Conservation (phyloP, 441 rosid genomes). For the Gossypium gossypioides region DNA sequence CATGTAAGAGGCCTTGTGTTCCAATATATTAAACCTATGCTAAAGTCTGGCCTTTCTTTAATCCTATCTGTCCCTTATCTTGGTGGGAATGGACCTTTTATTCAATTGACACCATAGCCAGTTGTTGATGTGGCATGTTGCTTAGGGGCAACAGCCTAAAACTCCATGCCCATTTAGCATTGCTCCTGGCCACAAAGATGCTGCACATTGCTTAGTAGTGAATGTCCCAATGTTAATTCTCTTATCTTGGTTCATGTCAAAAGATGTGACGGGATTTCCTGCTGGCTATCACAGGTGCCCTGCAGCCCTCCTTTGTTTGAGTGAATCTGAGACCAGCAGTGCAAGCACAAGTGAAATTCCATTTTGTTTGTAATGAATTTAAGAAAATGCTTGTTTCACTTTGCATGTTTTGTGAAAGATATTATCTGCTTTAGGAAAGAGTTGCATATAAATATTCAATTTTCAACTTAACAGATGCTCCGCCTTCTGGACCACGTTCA, state of each 20-base stretch:
- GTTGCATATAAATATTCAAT: background rate
- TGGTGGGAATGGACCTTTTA: background rate
- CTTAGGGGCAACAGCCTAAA: background rate
- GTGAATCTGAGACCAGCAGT: background rate
- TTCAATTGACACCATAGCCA: background rate
- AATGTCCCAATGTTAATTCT: background rate
- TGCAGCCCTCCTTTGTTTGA: background rate
- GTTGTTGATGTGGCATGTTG: background rate
- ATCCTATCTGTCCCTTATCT: background rate
- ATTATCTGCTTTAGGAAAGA: background rate
- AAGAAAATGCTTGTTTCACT: background rate
- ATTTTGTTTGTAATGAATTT: background rate
- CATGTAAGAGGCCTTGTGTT: background rate
- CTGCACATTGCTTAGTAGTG: background rate
- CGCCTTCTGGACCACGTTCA: constrained; percentile 29
- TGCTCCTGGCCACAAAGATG: background rate
- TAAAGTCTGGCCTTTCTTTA: background rate
- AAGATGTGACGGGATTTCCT: background rate
- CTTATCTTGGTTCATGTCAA: background rate
- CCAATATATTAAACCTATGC: background rate
- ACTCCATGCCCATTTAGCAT: background rate
- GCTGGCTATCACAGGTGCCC: background rate
- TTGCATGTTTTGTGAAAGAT: background rate
- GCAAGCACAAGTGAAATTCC: background rate
- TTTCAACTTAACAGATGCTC: constrained; percentile 11